phyloP scores from a whole-genome alignment of 768 basidiomycete genomes.

The Pleurotus djamor region DNA sequence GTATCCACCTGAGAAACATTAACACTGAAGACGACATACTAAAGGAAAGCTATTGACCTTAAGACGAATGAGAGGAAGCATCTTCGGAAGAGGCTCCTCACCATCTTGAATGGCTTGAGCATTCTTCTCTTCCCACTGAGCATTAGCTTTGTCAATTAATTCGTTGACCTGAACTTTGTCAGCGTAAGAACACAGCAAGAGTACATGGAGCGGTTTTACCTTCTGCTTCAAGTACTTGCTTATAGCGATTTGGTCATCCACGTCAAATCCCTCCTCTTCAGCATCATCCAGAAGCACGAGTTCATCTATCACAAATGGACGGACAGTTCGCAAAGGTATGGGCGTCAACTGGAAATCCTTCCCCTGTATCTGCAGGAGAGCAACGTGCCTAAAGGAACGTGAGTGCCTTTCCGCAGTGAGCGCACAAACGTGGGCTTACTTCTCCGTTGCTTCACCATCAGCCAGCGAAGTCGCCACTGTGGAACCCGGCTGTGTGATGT shows the following conservation, averaged over 20 bases:
- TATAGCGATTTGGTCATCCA: slow-evolving; percentile 81
- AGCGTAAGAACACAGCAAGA: neutral
- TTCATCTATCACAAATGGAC: slow-evolving; percentile 92
- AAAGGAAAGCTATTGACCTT: slow-evolving; percentile 46
- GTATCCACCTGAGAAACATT: slow-evolving; percentile 68
- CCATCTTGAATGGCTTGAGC: slow-evolving; percentile 56
- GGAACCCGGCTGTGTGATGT: slow-evolving; percentile 92
- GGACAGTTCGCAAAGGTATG: slow-evolving; percentile 85
- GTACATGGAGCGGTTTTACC: slow-evolving; percentile 30
- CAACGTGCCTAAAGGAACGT: slow-evolving; percentile 72
- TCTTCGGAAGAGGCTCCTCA: slow-evolving; percentile 57
- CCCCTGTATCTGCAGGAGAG: slow-evolving; percentile 82
- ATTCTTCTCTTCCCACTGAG: slow-evolving; percentile 77
- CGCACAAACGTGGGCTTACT: slow-evolving; percentile 43
- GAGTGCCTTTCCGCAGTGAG: neutral
- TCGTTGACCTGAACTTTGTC: slow-evolving; percentile 58
- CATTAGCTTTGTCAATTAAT: slow-evolving; percentile 77
- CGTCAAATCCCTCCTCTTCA: slow-evolving; percentile 72
- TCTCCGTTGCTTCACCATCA: slow-evolving; percentile 89
- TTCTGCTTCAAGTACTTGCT: slow-evolving; percentile 75
- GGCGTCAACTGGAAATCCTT: slow-evolving; percentile 87
- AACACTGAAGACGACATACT: neutral
- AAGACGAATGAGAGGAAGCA: slow-evolving; percentile 87
- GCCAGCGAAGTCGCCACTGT: slow-evolving; percentile 93
- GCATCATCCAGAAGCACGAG: slow-evolving; percentile 73